Base-by-base conservation (phyloP, 257 asterid species). In the Nicotiana obtusifolia region DNA sequence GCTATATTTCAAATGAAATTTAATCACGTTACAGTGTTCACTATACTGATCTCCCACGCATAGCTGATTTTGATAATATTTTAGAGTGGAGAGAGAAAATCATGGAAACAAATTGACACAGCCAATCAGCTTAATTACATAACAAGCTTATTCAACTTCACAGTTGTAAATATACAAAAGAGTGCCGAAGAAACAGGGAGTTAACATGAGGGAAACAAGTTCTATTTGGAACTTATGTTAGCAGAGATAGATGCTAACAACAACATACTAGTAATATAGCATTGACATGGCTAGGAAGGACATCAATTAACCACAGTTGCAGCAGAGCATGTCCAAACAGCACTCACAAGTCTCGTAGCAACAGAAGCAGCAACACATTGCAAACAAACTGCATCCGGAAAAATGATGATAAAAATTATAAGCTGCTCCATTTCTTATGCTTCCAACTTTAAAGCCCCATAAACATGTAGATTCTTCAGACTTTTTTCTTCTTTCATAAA, bases 311-410 rank as follows among this genome's bases (percentile, higher is more conserved):
- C 16, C n/a, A 62, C 78, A 79, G 9, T n/a, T 69, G 49, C 89
- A 82, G 85, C 86, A 88, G 67, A 82, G 20, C 3, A 83, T 52
- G 68, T 87, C 85, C 81, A 84, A 83, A 79, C 84, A 85, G 83
- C 88, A 85, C 81, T 87, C 83, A 10, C 90, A 87, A 14, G 88
- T 68, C 83, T 87, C 87, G 53, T 67, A 87, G 86, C 87, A 85
- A 61, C 89, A 87, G 82, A 85, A 87, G 56, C 85, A 84, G 87
- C 89, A 87, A 59, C 87, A 87, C 81, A 61, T 7, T 5, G 87
- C 28, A 80, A 88, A 88, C 80, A 86, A 81, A 68, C 86, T 84
- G 83, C 83, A 68, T 19, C 2, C 33, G 24, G 24, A 5, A 56
- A 56, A 56, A 17, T 56, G 3, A 37, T n/a, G n/a, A n/a, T n/a